Conservation (phyloP, 352 stramenopile species). For the Salisapilia sapeloensis region DNA sequence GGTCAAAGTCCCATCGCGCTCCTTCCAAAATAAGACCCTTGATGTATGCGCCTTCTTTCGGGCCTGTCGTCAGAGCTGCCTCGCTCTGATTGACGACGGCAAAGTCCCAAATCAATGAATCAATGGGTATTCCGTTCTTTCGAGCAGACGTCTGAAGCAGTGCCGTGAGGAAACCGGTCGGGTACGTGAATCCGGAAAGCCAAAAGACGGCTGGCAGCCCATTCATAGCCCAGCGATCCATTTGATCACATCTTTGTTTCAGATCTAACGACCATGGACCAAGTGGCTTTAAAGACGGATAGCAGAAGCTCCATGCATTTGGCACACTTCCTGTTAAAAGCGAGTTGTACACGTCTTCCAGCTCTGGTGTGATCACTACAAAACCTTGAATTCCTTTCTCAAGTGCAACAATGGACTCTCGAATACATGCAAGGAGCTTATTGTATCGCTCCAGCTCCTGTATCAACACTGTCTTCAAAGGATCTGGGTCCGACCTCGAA, state of each 20-base stretch:
- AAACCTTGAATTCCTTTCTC: constrained; percentile 87
- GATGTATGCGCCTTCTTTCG: constrained; percentile 86
- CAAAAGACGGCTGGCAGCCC: constrained; percentile 84
- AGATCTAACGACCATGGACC: constrained; percentile 88
- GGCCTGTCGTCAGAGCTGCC: constrained; percentile 50
- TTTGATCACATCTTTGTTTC: constrained; percentile 78
- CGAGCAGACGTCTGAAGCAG: constrained; percentile 88
- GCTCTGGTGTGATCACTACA: constrained; percentile 89
- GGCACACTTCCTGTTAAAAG: constrained; percentile 81
- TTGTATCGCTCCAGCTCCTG: constrained; percentile 93
- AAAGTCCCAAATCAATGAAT: constrained; percentile 92
- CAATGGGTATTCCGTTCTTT: constrained; percentile 91
- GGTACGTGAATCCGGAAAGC: constrained; percentile 93
- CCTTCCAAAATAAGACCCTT: constrained; percentile 87
- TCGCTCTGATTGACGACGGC: constrained; percentile 82
- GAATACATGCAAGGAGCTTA: constrained; percentile 69
- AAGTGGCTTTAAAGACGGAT: constrained; percentile 89
- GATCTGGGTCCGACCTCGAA: constrained; percentile 71
- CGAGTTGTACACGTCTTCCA: constrained; percentile 88
- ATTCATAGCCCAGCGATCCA: constrained; percentile 79
- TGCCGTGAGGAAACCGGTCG: constrained; percentile 92
- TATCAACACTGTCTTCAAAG: constrained; percentile 88
- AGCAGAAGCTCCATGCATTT: constrained; percentile 85
- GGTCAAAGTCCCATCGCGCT: constrained; percentile 83
- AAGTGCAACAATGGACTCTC: constrained; percentile 60